Evolutionary conservation across 164 flowering plant species (phyloP).

Genomic region (Nymphaea colorata): DNA sequence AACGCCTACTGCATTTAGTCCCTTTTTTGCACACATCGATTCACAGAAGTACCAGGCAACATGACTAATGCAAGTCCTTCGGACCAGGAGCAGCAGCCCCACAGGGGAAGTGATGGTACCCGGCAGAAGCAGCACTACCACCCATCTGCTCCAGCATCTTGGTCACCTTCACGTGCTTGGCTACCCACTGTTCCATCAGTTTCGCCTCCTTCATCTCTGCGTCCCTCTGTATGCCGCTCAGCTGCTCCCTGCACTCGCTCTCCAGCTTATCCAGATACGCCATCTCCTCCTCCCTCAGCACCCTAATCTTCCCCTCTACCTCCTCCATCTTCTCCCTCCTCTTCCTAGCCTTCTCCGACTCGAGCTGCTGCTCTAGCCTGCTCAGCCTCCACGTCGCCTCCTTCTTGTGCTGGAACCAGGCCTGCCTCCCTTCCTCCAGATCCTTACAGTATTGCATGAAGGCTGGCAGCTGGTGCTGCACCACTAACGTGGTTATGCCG

Average conservation of each 20-base stretch:
- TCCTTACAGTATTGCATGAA: conserved; percentile 20
- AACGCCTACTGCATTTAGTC: no score
- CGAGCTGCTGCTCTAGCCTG: conserved; percentile 33
- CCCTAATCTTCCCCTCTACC: conserved; percentile 22
- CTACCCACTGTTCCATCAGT: conserved; percentile 20
- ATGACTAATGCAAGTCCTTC: neutral
- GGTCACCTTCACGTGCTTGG: conserved; percentile 19
- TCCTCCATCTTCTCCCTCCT: conserved; percentile 33
- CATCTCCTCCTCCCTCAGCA: conserved; percentile 24
- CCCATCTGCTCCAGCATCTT: conserved; percentile 23
- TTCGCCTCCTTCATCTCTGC: conserved; percentile 28
- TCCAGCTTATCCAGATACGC: conserved; percentile 15
- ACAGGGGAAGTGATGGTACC: neutral
- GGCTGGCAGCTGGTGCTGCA: conserved; percentile 2
- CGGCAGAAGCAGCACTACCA: neutral
- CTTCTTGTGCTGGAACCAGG: conserved; percentile 32
- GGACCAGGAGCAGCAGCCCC: neutral
- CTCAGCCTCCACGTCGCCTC: conserved; percentile 34
- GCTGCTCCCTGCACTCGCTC: conserved; percentile 21
- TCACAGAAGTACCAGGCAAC: no score
- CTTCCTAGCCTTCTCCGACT: conserved; percentile 28
- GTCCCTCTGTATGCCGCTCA: conserved; percentile 17
- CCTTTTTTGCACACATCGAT: no score
- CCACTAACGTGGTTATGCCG: neutral
- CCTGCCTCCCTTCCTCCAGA: conserved; percentile 24